Conservation (phyloP, 257 asterid genomes). For the Gentiana straminea region DNA sequence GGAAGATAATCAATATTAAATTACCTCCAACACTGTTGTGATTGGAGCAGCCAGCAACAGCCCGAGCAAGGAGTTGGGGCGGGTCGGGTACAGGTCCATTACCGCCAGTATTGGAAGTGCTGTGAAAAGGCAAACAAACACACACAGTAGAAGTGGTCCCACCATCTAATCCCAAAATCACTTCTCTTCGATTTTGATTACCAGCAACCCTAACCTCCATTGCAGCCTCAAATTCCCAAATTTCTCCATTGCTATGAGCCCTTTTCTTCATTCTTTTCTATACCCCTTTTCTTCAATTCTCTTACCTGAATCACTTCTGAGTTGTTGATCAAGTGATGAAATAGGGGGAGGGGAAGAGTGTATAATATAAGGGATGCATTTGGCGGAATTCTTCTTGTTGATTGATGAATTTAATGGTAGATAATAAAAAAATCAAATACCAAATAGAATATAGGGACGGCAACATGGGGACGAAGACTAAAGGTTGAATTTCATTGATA, state of each 20-base stretch:
- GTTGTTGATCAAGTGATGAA: too few relatives aligned
- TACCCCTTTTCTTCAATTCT: too few relatives aligned
- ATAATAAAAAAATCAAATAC: not conserved
- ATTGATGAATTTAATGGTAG: not conserved
- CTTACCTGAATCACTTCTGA: too few relatives aligned
- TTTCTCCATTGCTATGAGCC: conserved; percentile 12
- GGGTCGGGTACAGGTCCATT: conserved; percentile 31
- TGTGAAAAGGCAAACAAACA: conserved; percentile 46
- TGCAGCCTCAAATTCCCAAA: conserved; percentile 20
- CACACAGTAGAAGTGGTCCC: conserved; percentile 52
- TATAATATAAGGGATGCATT: not conserved
- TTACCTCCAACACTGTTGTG: conserved; percentile 63
- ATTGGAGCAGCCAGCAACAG: conserved; percentile 62
- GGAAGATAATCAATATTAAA: too few relatives aligned
- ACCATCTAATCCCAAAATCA: conserved; percentile 71
- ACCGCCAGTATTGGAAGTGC: conserved; percentile 5
- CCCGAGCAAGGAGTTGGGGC: conserved; percentile 45
- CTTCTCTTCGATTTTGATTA: conserved; percentile 7
- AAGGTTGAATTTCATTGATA: not conserved
- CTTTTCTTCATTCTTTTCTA: conserved; percentile 10
- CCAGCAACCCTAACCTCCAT: conserved; percentile 2
- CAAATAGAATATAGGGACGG: conserved; percentile 15
- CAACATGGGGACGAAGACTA: conserved; percentile 8
- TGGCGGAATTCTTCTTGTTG: not conserved
- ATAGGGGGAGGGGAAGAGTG: not conserved